These are phyloP conservation scores for Paraglomus occultum DNA, from an alignment of 192 early-diverging fungal species.

Conservation along the genomic window DNA sequence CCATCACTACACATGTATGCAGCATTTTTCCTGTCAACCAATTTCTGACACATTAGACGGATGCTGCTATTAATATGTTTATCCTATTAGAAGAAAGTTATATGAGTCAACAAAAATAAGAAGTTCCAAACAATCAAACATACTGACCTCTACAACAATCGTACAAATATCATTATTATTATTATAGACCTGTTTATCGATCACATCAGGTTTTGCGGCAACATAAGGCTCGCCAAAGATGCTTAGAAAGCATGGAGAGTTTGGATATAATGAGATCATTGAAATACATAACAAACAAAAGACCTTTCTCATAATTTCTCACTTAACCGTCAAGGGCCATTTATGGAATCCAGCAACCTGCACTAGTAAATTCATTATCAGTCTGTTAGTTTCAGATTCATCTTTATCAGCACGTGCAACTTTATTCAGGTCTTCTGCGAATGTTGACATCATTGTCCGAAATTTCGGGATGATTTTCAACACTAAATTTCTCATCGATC, in stretches of 20 bases:
- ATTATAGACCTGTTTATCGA: too few species aligned
- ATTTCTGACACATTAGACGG: too few species aligned
- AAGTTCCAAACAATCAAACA: background rate
- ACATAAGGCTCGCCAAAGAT: too few species aligned
- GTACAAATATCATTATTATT: too few species aligned
- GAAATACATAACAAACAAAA: conserved; percentile 7
- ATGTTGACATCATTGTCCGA: conserved; percentile 2
- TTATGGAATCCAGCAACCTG: background rate
- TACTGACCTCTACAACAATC: background rate
- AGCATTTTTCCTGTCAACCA: too few species aligned
- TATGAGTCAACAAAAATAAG: background rate
- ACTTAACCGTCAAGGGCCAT: background rate
- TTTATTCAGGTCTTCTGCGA: conserved; percentile 17
- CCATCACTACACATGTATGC: too few species aligned
- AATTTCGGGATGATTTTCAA: conserved; percentile 1
- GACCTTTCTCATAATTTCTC: background rate
- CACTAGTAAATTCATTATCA: background rate
- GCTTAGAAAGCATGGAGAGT: too few species aligned
- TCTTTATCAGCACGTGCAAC: too few species aligned
- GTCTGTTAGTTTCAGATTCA: too few species aligned
- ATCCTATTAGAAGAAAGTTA: background rate
- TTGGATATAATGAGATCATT: too few species aligned
- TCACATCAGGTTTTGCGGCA: background rate
- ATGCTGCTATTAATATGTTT: too few species aligned
- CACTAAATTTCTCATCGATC: too few species aligned